Evolutionary conservation across 768 basidiomycete species (phyloP).

Genomic region (Suillus spraguei): DNA sequence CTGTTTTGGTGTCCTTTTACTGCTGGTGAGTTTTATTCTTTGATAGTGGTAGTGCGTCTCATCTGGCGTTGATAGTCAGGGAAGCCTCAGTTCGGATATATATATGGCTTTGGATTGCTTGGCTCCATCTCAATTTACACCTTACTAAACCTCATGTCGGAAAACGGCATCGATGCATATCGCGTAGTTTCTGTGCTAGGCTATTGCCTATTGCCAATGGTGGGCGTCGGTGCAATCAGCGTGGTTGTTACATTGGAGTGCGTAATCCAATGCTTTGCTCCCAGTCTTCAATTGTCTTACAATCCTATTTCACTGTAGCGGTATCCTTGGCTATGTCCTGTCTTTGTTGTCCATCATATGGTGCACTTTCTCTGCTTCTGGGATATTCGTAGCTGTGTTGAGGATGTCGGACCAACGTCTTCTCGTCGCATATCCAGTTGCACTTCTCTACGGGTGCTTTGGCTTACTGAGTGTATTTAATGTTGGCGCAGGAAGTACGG

Average conservation of each 20-base stretch:
- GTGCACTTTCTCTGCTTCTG: slow-evolving; percentile 96
- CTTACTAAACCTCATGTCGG: slow-evolving; percentile 96
- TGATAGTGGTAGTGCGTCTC: background rate
- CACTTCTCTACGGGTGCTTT: slow-evolving; percentile 92
- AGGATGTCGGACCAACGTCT: slow-evolving; percentile 95
- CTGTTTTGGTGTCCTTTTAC: slow-evolving; percentile 89
- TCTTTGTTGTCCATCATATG: slow-evolving; percentile 85
- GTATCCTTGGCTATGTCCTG: slow-evolving; percentile 82
- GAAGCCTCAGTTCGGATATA: slow-evolving; percentile 98
- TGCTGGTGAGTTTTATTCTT: slow-evolving; percentile 67
- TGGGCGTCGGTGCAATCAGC: slow-evolving; percentile 87
- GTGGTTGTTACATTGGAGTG: slow-evolving; percentile 89
- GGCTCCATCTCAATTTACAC: slow-evolving; percentile 92
- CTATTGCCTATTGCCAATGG: slow-evolving; percentile 96
- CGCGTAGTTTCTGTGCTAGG: slow-evolving; percentile 94
- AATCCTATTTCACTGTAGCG: slow-evolving; percentile 45
- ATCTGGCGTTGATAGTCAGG: slow-evolving; percentile 67
- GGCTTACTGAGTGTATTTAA: slow-evolving; percentile 92
- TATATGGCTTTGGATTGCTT: slow-evolving; percentile 96
- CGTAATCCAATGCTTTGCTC: slow-evolving; percentile 35
- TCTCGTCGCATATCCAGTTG: slow-evolving; percentile 95
- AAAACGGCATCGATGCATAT: slow-evolving; percentile 93
- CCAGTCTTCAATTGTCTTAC: slow-evolving; percentile 14
- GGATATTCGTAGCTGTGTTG: slow-evolving; percentile 93
- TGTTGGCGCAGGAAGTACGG: slow-evolving; percentile 40